phyloP scores from a whole-genome alignment of 2,329 filamentous ascomycete species.

The Scedosporium apiospermum region DNA sequence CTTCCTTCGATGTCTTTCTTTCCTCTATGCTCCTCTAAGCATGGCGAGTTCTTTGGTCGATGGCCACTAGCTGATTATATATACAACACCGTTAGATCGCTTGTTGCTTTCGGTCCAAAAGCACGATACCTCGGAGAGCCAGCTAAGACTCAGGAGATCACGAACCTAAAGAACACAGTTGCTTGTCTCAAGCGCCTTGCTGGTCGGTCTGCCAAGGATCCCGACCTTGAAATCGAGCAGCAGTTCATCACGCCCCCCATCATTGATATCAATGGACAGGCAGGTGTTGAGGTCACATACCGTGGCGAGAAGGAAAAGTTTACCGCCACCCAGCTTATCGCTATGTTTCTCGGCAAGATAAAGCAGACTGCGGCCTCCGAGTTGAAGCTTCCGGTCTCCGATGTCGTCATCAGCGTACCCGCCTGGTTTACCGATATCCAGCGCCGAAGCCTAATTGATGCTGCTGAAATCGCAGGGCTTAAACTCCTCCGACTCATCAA shows the following conservation, averaged over 20 bases:
- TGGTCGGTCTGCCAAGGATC: constrained; percentile 77
- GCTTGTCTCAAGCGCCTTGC: constrained; percentile 84
- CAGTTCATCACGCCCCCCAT: constrained; percentile 79
- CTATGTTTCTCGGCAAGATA: constrained; percentile 94
- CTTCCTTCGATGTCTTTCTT: not conserved
- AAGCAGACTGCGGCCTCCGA: constrained; percentile 79
- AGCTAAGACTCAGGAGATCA: constrained; percentile 98
- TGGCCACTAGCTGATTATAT: constrained; percentile 9
- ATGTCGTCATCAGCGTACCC: constrained; percentile 89
- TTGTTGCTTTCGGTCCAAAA: constrained; percentile 93
- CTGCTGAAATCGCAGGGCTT: constrained; percentile 84
- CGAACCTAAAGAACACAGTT: constrained; percentile 99
- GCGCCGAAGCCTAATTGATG: constrained; percentile 80
- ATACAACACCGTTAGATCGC: constrained; percentile 48
- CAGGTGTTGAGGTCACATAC: constrained; percentile 89
- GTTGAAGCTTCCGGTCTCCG: constrained; percentile 82
- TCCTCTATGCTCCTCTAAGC: constrained; percentile 7
- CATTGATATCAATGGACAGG: constrained; percentile 85
- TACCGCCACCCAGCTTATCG: constrained; percentile 84
- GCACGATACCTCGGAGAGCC: constrained; percentile 88
- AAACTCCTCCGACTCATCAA: constrained; percentile 94
- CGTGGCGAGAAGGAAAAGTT: constrained; percentile 92
- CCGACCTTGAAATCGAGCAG: constrained; percentile 89
- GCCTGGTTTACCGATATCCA: constrained; percentile 96
- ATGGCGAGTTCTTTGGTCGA: not conserved